phyloP scores from a whole-genome alignment of 805 yeast genomes.

The Yarrowia sp. region DNA sequence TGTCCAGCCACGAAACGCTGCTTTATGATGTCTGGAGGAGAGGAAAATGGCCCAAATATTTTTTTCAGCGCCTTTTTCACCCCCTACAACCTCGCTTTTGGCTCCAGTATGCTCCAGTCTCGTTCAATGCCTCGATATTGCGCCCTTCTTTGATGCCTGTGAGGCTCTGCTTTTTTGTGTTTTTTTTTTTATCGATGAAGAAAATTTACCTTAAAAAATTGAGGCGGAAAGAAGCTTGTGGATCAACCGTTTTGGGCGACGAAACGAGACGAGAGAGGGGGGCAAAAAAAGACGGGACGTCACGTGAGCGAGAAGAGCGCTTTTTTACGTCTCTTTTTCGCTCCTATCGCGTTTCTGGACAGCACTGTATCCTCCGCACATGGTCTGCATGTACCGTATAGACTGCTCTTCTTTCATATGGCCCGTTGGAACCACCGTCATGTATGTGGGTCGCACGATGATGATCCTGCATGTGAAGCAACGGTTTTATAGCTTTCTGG shows the following conservation, averaged over 20 bases:
- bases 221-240: constrained; percentile 11
- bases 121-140: background rate
- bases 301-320: too few species aligned
- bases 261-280: background rate
- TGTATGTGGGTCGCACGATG: background rate
- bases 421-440: background rate
- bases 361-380: background rate
- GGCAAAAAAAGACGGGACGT: background rate
- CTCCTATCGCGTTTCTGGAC: too few species aligned
- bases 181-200: constrained; percentile 2
- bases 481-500: too few species aligned
- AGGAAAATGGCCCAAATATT: background rate
- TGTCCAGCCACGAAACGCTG: background rate
- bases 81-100: background rate
- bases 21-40: background rate
- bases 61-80: too few species aligned
- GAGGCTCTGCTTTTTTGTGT: background rate
- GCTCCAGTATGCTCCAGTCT: too few species aligned
- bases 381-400: constrained; percentile 5
- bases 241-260: background rate
- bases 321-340: too few species aligned
- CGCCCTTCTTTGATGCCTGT: background rate
- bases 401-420: background rate
- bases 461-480: background rate
- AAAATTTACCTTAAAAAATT: background rate